phyloP scores from a whole-genome alignment of 768 basidiomycete genomes.

The Termitomyces sp. region DNA sequence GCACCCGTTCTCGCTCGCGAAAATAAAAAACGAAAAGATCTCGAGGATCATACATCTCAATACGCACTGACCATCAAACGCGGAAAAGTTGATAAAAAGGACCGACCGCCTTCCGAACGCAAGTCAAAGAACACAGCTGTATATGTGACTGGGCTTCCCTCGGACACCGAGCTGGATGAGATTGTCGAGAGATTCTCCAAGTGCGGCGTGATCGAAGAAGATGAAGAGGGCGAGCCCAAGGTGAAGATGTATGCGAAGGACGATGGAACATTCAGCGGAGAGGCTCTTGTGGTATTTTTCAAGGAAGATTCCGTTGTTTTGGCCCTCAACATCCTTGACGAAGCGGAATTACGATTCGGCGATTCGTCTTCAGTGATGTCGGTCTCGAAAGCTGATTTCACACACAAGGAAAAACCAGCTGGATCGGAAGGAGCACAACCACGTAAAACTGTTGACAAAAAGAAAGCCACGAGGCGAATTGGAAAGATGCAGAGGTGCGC shows the following conservation, averaged over 20 bases:
- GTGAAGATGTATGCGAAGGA: constrained; percentile 93
- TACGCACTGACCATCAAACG: constrained; percentile 62
- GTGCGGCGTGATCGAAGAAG: constrained; percentile 91
- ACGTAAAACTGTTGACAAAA: constrained; percentile 69
- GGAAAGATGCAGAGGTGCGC: constrained; percentile 82
- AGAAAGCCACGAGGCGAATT: constrained; percentile 66
- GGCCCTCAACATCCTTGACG: constrained; percentile 82
- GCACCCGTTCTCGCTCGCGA: constrained; percentile 78
- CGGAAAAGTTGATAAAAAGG: constrained; percentile 50
- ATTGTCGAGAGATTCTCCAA: constrained; percentile 83
- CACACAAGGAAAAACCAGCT: constrained; percentile 52
- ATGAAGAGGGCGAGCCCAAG: constrained; percentile 86
- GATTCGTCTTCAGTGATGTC: constrained; percentile 67
- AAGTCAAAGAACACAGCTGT: constrained; percentile 92
- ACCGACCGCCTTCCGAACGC: constrained; percentile 38
- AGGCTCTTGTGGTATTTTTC: constrained; percentile 94
- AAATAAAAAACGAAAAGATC: constrained; percentile 76
- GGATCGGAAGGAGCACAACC: constrained; percentile 39
- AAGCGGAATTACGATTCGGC: constrained; percentile 84
- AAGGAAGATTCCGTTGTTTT: constrained; percentile 92
- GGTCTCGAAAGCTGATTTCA: constrained; percentile 73
- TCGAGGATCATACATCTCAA: constrained; percentile 59
- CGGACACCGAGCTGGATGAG: constrained; percentile 68
- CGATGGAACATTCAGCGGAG: constrained; percentile 85
- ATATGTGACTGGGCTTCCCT: constrained; percentile 81